Conservation (phyloP, 116 monocot genomes). For the Trichopus zeylanicus region DNA sequence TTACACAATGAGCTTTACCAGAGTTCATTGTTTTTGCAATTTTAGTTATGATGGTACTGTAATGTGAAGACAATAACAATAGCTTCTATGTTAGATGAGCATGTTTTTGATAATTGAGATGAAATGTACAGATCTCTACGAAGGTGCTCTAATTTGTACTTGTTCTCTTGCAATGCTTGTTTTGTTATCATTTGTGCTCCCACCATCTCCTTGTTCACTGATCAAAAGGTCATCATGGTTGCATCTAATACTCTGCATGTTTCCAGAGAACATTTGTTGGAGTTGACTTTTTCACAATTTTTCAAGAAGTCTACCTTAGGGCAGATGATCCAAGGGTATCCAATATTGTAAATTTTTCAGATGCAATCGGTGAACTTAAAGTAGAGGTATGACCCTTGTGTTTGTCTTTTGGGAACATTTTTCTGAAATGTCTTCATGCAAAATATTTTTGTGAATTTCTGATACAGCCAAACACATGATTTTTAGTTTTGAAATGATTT, state of each 20-base stretch:
- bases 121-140: too few species aligned
- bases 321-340: slow-evolving; percentile 79
- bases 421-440: not conserved
- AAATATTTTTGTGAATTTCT: slow-evolving; percentile 1
- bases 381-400: slow-evolving; percentile 60
- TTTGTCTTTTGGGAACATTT: not conserved
- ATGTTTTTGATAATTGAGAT: too few species aligned
- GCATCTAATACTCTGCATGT: not conserved
- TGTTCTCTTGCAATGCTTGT: too few species aligned
- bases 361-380: slow-evolving; percentile 85
- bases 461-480: not conserved
- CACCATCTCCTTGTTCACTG: not conserved
- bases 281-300: slow-evolving; percentile 82
- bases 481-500: too few species aligned
- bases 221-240: not conserved
- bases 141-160: too few species aligned
- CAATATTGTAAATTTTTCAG: slow-evolving; percentile 88
- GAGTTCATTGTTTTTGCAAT: too few species aligned
- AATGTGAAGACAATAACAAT: too few species aligned
- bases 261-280: slow-evolving; percentile 97
- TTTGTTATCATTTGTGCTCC: too few species aligned
- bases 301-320: slow-evolving; percentile 88
- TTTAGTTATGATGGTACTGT: too few species aligned
- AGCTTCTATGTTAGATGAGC: too few species aligned
- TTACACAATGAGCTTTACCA: too few species aligned